Evolutionary conservation across 495 filamentous ascomycete species (phyloP), one percentile per base, ranked within the genome.

Genomic region (Penicillium lividum): DNA sequence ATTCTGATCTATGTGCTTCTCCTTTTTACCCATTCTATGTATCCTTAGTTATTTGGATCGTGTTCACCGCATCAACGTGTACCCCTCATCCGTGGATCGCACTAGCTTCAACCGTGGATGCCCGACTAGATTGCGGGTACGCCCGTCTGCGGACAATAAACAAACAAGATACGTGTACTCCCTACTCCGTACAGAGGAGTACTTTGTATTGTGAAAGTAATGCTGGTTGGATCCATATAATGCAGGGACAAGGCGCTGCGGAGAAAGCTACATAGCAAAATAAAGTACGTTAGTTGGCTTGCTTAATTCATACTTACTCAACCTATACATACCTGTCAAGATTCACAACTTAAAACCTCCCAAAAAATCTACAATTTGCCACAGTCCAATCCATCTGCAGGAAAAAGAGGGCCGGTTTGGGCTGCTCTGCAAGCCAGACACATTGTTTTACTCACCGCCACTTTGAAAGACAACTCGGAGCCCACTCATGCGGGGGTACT

Each of bases 371-470:
- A 46, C 25, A 30, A 33, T 49, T 49, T 8, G 46, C 46, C 46
- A 49, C 46, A 49, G 11, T 29, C 22, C 13, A 53, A 43, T 11
- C 51, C 27, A 27, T 48, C 27, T 49, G 28, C 46, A 33, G 28
- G 16, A 3, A 7, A 31, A 13, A 22, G 11, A 38, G n/a, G 54
- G 18, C 22, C 40, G 51, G 30, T 44, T 60, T 60, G 48, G 57
- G 52, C 53, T 60, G 34, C 47, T 45, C 53, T 56, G 62, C 59
- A 62, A 42, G 59, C 48, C 49, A 38, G 61, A 53, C 60, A 52
- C 56, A 48, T 54, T 43, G 8, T 43, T 61, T 62, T 45, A 56
- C 65, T 66, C 67, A 70, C 67, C 67, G 67, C 67, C 62, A 70
- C 60, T 70, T 67, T 59, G 43, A 10, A 30, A 52, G 36, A 30